Conservation (phyloP, 345 rosid genomes). For the sweet orange (Citrus sinensis) region DNA sequence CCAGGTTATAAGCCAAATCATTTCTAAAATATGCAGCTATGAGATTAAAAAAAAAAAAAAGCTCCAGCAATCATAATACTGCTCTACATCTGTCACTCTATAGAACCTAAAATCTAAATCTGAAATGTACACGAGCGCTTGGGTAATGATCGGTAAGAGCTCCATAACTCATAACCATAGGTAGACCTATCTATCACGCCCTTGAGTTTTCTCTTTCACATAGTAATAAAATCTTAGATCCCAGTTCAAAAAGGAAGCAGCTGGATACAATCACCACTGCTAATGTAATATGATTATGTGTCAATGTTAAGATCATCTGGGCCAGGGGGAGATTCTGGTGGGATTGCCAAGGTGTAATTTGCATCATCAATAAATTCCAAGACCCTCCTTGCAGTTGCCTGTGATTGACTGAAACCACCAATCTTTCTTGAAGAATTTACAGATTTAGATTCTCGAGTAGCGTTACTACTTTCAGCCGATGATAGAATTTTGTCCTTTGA, state of each 20-base stretch:
- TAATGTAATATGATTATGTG: no score
- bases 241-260: background rate
- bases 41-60: background rate
- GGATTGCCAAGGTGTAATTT: no score
- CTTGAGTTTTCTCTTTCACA: background rate
- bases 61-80: slow-evolving; percentile 4
- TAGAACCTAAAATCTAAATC: slow-evolving; percentile 24
- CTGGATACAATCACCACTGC: background rate
- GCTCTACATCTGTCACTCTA: slow-evolving; percentile 17
- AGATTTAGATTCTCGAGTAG: no score
- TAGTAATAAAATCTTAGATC: background rate
- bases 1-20: background rate
- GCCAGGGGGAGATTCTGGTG: no score
- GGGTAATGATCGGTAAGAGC: slow-evolving; percentile 49
- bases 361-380: no score
- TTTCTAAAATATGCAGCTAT: background rate
- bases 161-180: slow-evolving; percentile 14
- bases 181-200: background rate
- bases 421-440: no score
- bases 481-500: no score
- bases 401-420: no score
- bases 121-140: slow-evolving; percentile 39
- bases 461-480: no score
- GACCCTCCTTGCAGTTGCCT: no score
- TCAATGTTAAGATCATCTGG: no score